Conservation (phyloP, 306 rosid genomes). For the Comarum palustre region DNA sequence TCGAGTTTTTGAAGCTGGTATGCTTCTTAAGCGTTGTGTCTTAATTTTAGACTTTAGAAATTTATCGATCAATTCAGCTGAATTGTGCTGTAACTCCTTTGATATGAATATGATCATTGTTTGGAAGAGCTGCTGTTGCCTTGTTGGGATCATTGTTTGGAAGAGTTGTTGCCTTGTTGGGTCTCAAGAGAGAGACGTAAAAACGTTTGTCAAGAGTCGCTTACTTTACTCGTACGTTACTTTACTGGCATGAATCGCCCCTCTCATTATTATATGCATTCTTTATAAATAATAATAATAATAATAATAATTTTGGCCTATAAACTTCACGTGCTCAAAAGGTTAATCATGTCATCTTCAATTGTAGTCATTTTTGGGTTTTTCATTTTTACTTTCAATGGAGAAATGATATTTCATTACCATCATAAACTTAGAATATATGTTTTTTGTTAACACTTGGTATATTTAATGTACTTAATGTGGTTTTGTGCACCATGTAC, state of each 20-base stretch:
- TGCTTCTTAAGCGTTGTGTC: background rate
- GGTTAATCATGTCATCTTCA: background rate
- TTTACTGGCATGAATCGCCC: background rate
- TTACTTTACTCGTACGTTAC: conserved; percentile 37
- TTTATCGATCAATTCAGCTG: background rate
- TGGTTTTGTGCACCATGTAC: background rate
- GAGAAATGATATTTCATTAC: background rate
- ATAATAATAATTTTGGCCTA: too few relatives aligned
- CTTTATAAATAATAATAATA: background rate
- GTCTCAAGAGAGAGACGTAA: background rate
- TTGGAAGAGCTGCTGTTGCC: background rate
- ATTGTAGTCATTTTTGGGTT: background rate
- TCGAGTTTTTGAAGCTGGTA: background rate
- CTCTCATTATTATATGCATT: conserved; percentile 9
- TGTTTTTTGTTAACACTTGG: background rate
- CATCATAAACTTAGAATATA: background rate
- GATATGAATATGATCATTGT: background rate
- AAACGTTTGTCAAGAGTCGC: background rate
- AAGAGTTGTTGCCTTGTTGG: background rate
- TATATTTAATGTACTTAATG: background rate
- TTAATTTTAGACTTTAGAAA: background rate
- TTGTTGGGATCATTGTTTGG: background rate
- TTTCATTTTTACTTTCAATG: background rate
- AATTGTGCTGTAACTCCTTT: background rate
- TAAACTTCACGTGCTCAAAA: background rate